These are phyloP conservation scores for Diaporthe ilicicola DNA, from an alignment of 2,329 filamentous ascomycete genomes.

Conservation along the genomic window DNA sequence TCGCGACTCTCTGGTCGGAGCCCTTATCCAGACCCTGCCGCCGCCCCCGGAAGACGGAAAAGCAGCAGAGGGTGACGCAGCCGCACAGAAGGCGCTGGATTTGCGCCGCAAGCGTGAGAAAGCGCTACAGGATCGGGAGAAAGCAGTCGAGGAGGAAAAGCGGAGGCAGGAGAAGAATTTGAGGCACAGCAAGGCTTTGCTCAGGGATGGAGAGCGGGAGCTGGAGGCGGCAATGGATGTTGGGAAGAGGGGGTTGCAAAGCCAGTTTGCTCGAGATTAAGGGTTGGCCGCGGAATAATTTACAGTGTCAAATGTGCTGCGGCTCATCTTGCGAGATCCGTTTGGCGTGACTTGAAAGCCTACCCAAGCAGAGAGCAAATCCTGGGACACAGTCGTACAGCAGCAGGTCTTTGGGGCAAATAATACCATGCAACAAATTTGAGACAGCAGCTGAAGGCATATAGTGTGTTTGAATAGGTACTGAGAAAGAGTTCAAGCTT, in stretches of 20 bases:
- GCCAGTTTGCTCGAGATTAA: slow-evolving; percentile 55
- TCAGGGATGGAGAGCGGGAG: slow-evolving; percentile 74
- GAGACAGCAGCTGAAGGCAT: too few relatives aligned
- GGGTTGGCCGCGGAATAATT: too few relatives aligned
- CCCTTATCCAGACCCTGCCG: slow-evolving; percentile 71
- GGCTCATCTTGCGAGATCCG: too few relatives aligned
- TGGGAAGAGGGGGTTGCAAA: slow-evolving; percentile 70
- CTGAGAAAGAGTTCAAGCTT: too few relatives aligned
- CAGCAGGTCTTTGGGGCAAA: too few relatives aligned
- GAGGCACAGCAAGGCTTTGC: slow-evolving; percentile 65
- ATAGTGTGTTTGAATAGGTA: too few relatives aligned
- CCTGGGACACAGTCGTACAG: too few relatives aligned
- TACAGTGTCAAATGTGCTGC: not conserved
- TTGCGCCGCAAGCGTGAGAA: slow-evolving; percentile 68
- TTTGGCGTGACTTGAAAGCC: too few relatives aligned
- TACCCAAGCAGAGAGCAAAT: too few relatives aligned
- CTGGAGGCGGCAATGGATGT: slow-evolving; percentile 75
- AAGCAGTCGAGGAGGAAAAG: slow-evolving; percentile 70
- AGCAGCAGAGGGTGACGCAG: slow-evolving; percentile 58
- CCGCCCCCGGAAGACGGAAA: slow-evolving; percentile 59
- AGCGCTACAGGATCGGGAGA: slow-evolving; percentile 72
- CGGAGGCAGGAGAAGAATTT: slow-evolving; percentile 66
- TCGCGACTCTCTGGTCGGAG: slow-evolving; percentile 71
- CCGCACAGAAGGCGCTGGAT: slow-evolving; percentile 56
- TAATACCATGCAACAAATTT: too few relatives aligned